Conservation (phyloP, 768 basidiomycete species). For the Lenzites betulinus region DNA sequence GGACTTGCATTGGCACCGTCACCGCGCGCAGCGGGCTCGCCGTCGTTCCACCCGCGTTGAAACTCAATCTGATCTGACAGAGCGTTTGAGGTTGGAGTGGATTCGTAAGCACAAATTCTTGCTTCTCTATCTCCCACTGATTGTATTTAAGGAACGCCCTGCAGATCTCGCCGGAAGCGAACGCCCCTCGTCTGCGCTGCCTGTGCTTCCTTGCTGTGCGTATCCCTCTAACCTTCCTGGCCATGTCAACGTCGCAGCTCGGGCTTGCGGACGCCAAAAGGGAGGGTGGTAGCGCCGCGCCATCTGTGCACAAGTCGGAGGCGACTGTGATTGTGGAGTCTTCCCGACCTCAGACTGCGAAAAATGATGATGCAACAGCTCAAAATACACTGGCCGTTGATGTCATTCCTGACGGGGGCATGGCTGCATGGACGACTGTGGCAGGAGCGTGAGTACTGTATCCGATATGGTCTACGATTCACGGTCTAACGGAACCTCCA, state of each 20-base stretch:
- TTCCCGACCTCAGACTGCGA: not conserved
- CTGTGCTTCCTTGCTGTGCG: no score
- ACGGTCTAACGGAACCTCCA: conserved; percentile 1
- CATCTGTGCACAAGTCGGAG: conserved; percentile 6
- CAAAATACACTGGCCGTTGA: not conserved
- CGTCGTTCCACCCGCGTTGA: no score
- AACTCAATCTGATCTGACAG: no score
- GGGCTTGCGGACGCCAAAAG: not conserved
- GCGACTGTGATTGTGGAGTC: not conserved
- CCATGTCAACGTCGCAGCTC: not conserved
- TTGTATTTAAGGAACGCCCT: no score
- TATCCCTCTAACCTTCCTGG: no score
- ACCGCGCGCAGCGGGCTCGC: no score
- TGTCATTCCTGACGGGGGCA: conserved; percentile 27
- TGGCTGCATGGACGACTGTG: conserved; percentile 24
- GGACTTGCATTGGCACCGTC: no score
- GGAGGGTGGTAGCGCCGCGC: not conserved
- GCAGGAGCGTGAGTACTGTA: conserved; percentile 21
- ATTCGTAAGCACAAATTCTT: no score
- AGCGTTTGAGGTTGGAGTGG: no score
- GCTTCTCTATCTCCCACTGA: no score
- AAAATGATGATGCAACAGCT: not conserved
- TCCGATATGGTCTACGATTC: not conserved
- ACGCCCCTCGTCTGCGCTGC: no score
- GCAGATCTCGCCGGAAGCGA: no score